phyloP scores from a whole-genome alignment of 2,329 filamentous ascomycete species.

The Pseudogymnoascus sp. region DNA sequence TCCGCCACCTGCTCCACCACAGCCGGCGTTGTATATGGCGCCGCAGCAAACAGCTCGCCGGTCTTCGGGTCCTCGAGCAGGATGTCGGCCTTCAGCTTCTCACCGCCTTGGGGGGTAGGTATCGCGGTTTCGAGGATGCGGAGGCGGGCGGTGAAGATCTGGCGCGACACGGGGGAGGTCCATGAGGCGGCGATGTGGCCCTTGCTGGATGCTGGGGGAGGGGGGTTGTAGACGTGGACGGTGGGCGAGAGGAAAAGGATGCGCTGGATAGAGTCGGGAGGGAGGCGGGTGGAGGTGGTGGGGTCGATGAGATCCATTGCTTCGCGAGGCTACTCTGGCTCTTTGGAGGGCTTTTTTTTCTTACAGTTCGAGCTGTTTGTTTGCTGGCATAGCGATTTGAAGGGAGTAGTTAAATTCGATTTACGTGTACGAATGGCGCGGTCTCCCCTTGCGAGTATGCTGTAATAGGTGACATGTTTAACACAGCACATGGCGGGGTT shows the following conservation, averaged over 20 bases:
- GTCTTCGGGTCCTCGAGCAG: conserved; percentile 68
- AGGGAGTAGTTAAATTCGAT: not conserved
- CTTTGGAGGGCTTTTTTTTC: not conserved
- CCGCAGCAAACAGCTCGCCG: conserved; percentile 74
- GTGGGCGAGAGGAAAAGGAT: conserved; percentile 67
- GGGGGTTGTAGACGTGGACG: conserved; percentile 83
- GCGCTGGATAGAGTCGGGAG: conserved; percentile 72
- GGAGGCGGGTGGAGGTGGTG: conserved; percentile 58
- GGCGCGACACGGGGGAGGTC: conserved; percentile 61
- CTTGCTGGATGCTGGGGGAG: conserved; percentile 67
- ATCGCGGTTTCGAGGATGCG: conserved; percentile 70
- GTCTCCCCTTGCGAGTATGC: not conserved
- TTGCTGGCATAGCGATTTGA: not conserved
- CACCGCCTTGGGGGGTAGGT: conserved; percentile 32
- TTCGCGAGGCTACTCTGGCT: not conserved
- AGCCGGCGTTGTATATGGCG: conserved; percentile 60
- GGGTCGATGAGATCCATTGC: conserved; percentile 47
- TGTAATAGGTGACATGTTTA: not conserved
- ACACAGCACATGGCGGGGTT: not conserved
- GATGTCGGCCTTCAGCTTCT: conserved; percentile 62
- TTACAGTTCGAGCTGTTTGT: not conserved
- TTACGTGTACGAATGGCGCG: not conserved
- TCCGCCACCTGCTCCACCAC: conserved; percentile 73
- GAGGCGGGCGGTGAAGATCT: conserved; percentile 79
- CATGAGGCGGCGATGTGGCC: conserved; percentile 72